Base-by-base conservation (phyloP, 148 eudicot species). In the Nyssa sinensis region DNA sequence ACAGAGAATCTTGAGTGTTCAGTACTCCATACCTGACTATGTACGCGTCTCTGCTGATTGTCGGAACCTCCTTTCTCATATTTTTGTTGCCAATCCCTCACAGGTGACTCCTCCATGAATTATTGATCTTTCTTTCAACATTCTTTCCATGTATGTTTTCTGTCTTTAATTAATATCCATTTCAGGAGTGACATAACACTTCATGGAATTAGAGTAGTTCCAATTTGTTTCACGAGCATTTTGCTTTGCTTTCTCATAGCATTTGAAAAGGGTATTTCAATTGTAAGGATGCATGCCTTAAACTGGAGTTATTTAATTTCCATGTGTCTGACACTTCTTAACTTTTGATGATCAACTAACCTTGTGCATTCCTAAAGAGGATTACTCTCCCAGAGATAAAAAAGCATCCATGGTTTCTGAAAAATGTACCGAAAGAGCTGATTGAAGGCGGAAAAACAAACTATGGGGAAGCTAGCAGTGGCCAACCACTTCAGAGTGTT, bases 1-100 rank as follows among this genome's bases (percentile, higher is more conserved):
- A 27, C 94, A 94, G 98, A 84, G 95, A 84, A 94, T 94, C 67
- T 70, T 94, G 87, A 87, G 91, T 69, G 90, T 78, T 39, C 97
- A 91, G 71, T 90, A 86, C 84, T 78, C 92, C 66, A 91, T 94
- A 58, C 97, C 98, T 13, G 97, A 94, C 74, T 91, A 87, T 81
- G 90, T 94, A 16, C 91, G 92, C 24, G 44, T 94, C 53, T 90
- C 98, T 71, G 85, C 86, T 69, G 98, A 94, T 39, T 94, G 98
- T 82, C 81, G 85, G 72, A 88, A 91, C 67, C 97, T 94, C 49
- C 89, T 94, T 51, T 91, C 98, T 30, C 91, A 82, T 51, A 94
- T 94, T 53, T 94, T 90, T 71, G 95, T 88, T 41, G 82, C 91
- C 64, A 87, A 86, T 74, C 89, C 98, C 27, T 82, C 95, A 21